Evolutionary conservation across 23 red algal species (phyloP).

Genomic region (Gracilaria domingensis): DNA sequence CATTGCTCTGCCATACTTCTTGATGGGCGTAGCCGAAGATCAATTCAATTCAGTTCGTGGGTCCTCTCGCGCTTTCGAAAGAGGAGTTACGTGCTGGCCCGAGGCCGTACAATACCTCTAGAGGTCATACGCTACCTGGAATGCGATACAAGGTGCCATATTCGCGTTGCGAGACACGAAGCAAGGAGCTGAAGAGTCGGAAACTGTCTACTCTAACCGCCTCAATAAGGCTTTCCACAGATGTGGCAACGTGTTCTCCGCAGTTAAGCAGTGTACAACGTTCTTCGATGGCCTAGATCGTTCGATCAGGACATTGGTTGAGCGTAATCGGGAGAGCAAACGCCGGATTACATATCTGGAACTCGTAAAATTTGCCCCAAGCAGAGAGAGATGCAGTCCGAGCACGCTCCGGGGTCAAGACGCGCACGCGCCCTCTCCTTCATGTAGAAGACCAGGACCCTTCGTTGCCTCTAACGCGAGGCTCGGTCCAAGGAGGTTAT

Average conservation of each 20-base stretch:
- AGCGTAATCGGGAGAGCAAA: not conserved
- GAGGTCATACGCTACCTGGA: not conserved
- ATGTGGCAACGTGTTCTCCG: not conserved
- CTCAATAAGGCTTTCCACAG: not conserved
- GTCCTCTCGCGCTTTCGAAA: not conserved
- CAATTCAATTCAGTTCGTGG: not conserved
- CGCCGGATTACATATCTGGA: not conserved
- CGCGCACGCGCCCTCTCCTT: not conserved
- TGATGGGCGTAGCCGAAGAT: not conserved
- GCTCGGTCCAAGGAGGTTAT: not conserved
- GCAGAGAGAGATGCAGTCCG: not conserved
- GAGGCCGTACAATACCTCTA: not conserved
- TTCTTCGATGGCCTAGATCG: slow-evolving; percentile 9
- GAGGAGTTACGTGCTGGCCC: not conserved
- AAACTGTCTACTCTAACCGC: not conserved
- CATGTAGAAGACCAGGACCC: not conserved
- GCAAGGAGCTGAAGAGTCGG: not conserved
- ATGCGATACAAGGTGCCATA: not conserved
- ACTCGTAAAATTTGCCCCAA: not conserved
- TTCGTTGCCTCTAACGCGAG: not conserved
- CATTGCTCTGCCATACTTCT: not conserved
- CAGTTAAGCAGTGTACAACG: not conserved
- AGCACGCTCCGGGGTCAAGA: not conserved
- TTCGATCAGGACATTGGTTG: not conserved
- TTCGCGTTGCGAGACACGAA: not conserved